phyloP scores from a whole-genome alignment of 176 grass and related monocot genomes.

The Aegilops tauschii region DNA sequence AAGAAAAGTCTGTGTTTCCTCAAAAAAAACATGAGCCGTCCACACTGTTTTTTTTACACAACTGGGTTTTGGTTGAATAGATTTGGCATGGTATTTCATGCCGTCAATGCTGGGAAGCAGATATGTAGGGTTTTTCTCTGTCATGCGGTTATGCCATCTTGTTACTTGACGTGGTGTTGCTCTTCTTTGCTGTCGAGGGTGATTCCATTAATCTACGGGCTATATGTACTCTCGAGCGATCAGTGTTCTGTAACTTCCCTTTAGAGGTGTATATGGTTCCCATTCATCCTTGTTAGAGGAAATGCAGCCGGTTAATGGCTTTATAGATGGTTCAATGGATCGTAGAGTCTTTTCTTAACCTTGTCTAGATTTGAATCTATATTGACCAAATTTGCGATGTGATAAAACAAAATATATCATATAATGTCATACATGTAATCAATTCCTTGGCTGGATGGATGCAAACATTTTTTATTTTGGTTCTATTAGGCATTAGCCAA shows the following conservation, averaged over 20 bases:
- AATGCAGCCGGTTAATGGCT: not conserved
- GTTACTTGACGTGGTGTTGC: not conserved
- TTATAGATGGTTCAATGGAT: not conserved
- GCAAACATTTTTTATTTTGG: too few relatives aligned
- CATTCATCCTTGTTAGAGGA: not conserved
- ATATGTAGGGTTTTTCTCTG: not conserved
- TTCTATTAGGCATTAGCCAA: too few relatives aligned
- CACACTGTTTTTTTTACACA: too few relatives aligned
- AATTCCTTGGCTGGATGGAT: too few relatives aligned
- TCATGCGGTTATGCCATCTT: not conserved
- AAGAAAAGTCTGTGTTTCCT: too few relatives aligned
- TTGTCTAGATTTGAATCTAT: not conserved
- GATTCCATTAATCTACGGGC: too few relatives aligned
- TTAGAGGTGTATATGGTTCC: not conserved
- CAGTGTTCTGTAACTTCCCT: not conserved
- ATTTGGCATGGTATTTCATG: not conserved
- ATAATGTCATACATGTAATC: not conserved
- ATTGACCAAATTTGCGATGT: not conserved
- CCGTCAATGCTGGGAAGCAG: not conserved
- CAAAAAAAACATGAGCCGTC: too few relatives aligned
- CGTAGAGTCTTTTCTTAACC: not conserved
- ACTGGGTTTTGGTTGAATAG: not conserved
- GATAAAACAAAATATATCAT: not conserved
- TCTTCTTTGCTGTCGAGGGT: not conserved
- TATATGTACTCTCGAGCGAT: not conserved